These are phyloP conservation scores for Sesbania bispinosa DNA, from an alignment of 306 rosid genomes.

Conservation along the genomic window DNA sequence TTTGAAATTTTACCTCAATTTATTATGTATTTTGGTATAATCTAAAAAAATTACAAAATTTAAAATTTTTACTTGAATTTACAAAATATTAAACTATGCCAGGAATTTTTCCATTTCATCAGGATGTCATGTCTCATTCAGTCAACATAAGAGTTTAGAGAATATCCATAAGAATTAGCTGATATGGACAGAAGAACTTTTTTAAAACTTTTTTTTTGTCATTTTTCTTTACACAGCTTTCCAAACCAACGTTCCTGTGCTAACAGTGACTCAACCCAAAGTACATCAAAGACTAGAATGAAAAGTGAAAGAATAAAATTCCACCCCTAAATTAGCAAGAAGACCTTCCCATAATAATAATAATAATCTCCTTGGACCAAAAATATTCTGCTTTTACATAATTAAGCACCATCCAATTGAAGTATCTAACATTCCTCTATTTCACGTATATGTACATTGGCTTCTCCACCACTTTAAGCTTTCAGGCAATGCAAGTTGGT, in stretches of 20 bases:
- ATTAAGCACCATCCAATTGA: background rate
- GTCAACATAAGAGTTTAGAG: background rate
- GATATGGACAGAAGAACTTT: background rate
- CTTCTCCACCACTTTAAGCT: background rate
- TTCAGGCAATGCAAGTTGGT: slow-evolving; percentile 77
- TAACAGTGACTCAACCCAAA: background rate
- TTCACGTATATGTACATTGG: slow-evolving; percentile 30
- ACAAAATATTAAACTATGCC: too few relatives aligned
- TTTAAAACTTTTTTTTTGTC: background rate
- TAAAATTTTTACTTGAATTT: too few relatives aligned
- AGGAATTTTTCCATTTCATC: too few relatives aligned
- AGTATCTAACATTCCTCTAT: background rate
- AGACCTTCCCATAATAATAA: background rate
- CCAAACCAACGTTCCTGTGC: background rate
- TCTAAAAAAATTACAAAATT: too few relatives aligned
- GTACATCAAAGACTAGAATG: background rate
- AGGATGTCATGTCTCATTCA: background rate
- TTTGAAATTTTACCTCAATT: too few relatives aligned
- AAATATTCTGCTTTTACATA: background rate
- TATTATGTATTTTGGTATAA: too few relatives aligned
- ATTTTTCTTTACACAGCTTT: slow-evolving; percentile 18
- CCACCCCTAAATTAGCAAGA: slow-evolving; percentile 7
- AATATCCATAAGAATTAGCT: background rate
- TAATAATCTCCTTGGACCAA: background rate
- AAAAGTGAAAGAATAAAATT: background rate